phyloP scores from a whole-genome alignment of 179 eudicot species.

The Sideroxylon spinosum region DNA sequence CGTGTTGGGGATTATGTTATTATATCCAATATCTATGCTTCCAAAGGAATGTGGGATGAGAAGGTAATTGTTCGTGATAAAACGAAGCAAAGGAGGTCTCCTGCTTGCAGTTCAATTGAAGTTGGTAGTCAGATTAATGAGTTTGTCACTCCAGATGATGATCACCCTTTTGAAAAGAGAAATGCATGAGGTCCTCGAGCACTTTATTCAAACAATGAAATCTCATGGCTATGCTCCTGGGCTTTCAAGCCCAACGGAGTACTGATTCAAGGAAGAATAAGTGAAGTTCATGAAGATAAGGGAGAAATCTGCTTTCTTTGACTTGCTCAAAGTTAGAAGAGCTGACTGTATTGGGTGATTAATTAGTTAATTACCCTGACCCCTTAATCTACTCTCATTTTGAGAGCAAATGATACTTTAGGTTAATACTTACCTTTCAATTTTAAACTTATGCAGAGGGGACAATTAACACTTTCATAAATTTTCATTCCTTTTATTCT shows the following conservation, averaged over 20 bases:
- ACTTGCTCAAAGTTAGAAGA: background rate
- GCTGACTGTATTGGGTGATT: background rate
- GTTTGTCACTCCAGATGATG: conserved; percentile 33
- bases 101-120: conserved; percentile 43
- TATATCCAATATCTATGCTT: conserved; percentile 46
- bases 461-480: too few relatives aligned
- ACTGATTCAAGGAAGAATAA: background rate
- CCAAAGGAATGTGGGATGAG: conserved; percentile 43
- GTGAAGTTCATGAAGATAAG: background rate
- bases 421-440: too few relatives aligned
- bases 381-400: too few relatives aligned
- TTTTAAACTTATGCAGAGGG: too few relatives aligned
- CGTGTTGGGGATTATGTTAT: conserved; percentile 36
- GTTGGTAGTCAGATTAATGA: conserved; percentile 29
- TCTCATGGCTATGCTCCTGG: background rate
- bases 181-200: conserved; percentile 12
- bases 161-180: conserved; percentile 1
- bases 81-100: conserved; percentile 25
- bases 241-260: background rate
- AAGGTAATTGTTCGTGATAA: conserved; percentile 31
- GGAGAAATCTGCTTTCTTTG: background rate
- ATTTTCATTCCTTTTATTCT: too few relatives aligned
- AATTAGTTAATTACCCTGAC: too few relatives aligned
- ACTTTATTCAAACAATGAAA: conserved; percentile 10
- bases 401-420: too few relatives aligned